These are phyloP conservation scores for Pichia sp. DNA, from an alignment of 1,139 yeast species.

Conservation along the genomic window DNA sequence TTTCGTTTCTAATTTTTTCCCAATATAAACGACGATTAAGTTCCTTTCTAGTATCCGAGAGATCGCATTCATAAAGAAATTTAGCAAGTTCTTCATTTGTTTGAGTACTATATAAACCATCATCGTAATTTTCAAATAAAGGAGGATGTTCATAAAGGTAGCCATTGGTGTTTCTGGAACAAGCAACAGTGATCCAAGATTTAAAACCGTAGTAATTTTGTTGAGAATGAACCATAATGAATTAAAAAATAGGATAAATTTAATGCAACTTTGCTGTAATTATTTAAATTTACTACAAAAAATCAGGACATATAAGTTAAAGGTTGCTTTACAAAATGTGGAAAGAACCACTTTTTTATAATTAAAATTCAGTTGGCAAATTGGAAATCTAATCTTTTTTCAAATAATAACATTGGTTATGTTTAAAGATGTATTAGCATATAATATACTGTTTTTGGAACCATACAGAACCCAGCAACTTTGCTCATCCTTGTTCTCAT, in stretches of 20 bases:
- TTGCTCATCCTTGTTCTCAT: no score
- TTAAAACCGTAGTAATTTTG: conserved; percentile 2
- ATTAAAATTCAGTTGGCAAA: no score
- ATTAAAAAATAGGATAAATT: background rate
- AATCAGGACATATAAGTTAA: no score
- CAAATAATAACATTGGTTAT: no score
- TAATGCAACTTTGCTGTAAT: no score
- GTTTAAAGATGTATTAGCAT: no score
- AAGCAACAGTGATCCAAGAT: conserved; percentile 8
- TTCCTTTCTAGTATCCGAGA: conserved; percentile 8
- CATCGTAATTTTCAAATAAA: background rate
- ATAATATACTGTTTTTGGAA: no score
- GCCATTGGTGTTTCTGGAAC: conserved; percentile 4
- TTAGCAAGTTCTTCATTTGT: conserved; percentile 3
- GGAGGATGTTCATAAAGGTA: conserved; percentile 6
- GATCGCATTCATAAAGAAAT: conserved; percentile 7
- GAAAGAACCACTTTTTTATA: no score
- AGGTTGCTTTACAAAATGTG: background rate
- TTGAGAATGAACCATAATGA: background rate
- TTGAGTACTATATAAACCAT: background rate
- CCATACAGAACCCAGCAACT: no score
- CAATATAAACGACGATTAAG: conserved; percentile 1
- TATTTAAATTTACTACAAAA: no score
- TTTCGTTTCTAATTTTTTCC: conserved; percentile 2
- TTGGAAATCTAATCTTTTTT: background rate